Base-by-base conservation (phyloP, 768 basidiomycete genomes). In the Leucosporidium yakuticum region DNA sequence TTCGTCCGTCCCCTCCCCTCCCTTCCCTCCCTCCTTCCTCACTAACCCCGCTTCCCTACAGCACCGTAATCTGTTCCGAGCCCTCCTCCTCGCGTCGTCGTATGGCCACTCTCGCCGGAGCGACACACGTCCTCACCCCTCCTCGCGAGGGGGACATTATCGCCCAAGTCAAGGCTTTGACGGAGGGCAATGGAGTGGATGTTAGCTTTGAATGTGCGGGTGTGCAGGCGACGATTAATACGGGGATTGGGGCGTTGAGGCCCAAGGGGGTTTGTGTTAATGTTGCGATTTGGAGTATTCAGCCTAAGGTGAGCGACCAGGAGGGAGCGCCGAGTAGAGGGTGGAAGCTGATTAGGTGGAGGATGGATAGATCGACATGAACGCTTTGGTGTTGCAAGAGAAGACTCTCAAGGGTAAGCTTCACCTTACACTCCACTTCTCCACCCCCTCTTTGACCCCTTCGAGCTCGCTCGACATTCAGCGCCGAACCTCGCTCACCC, bases 141-240 rank as follows among this genome's bases (percentile, higher is more conserved):
- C 39, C 57, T 12, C n/a, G 9, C 4, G 44, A 70, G 12, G 56
- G 64, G 3, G 76, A 80, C 67, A 64, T 81, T 34, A 72, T 76
- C 6, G 65, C 73, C 0, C 75, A 73, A 1, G 76, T 78, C 9
- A 59, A 76, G 27, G 67, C 76, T 34, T 75, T 77, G 1, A 82
- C 77, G 20, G 56, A 56, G 12, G 51, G 56, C 9, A 20, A 50
- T 8, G 83, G 83, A 31, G 81, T 81, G 15, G 81, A 83, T 65
- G 76, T 83, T 55, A 81, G 79, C 6, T 83, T 83, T 69, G 83
- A 84, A 55, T 82, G 82, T 23, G 81, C 82, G 5, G 83, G 83
- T 0, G 69, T 79, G 4, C 81, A 82, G 68, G 75, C 75, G 20
- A 78, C 79, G 54, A 63, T 83, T 20, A 78, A 80, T 47, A 69